Percentiles rank a stretch among this genome's conserved stretches.
phyloP scores from a whole-genome alignment of 257 asterid genomes.

The Rubia yunnanensis region DNA sequence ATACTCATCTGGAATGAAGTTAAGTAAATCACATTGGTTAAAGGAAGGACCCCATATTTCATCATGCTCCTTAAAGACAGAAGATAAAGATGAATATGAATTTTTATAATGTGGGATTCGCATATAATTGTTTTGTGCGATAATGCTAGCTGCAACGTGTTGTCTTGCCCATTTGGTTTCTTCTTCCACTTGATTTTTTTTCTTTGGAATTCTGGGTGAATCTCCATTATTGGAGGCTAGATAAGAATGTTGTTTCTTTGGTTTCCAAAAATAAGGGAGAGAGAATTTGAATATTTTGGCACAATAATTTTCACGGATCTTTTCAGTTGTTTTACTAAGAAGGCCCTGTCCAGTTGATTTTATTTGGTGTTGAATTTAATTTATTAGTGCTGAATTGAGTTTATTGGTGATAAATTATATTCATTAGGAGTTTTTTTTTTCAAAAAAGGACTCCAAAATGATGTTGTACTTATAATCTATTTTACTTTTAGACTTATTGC shows the following conservation, averaged over 20 bases:
- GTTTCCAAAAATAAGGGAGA: background rate
- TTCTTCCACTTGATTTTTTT: background rate
- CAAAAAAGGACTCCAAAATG: too few relatives aligned
- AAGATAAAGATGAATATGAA: background rate
- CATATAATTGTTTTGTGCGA: background rate
- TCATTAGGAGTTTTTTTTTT: too few relatives aligned
- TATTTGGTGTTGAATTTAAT: too few relatives aligned
- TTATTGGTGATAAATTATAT: too few relatives aligned
- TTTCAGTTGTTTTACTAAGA: too few relatives aligned
- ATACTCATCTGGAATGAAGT: background rate
- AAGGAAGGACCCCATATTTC: background rate
- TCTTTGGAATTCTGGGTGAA: background rate
- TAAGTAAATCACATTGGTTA: background rate
- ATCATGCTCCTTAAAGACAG: background rate
- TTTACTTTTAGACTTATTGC: too few relatives aligned
- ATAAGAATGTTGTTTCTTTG: background rate
- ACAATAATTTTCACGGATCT: too few relatives aligned
- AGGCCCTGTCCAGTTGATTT: too few relatives aligned
- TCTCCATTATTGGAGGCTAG: background rate
- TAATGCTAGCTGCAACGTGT: background rate
- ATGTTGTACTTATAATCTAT: too few relatives aligned
- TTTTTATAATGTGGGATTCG: background rate
- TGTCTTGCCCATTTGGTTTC: conserved; percentile 2
- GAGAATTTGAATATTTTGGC: background rate
- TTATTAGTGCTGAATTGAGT: too few relatives aligned